Evolutionary conservation across 306 rosid species (phyloP), one percentile per base, ranked within the genome.

Genomic region (Prunus dulcis): DNA sequence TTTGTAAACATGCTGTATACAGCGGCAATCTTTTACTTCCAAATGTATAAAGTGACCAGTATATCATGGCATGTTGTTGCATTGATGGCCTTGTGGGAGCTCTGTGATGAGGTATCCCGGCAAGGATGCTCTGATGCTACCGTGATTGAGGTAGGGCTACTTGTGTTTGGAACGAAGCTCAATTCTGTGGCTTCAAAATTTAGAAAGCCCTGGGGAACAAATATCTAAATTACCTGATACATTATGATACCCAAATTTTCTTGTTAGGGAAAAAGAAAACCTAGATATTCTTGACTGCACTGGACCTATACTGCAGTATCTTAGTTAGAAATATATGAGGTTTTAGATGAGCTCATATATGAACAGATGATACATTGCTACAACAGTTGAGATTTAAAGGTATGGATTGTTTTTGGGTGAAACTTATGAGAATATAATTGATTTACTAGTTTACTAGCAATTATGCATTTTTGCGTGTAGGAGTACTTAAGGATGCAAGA

Each of bases 1-100:
- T 67, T 20, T 73, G 67, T 82, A 76, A 75, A 79, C 73, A 19
- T 38, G 66, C 66, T 76, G 67, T 82, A 47, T 47, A 47, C 77
- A 64, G 57, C 2, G 52, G 46, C 57, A 76, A 64, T 76, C 47
- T 23, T 43, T 12, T 56, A 12, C 32, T 68, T 43, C 19, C 46
- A 60, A 60, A 43, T 69, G 79, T 41, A 15, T 19, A 20, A 62
- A 58, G 60, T 45, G 23, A 53, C 63, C 66, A 45, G 76, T 58
- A 19, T 64, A 63, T 52, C 41, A 49, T 43, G 38, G 64, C 55
- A 70, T 76, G 80, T 34, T 23, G 46, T 66, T 57, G 38, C 50
- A 45, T 77, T 69, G 10, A 51, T 51, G 76, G 14, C 30, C 74
- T 28, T 23, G 27, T 68, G 62, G 67, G 32, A 71, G 80, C 72